These are phyloP conservation scores for Fusarium solani-melongenae DNA, from an alignment of 2,329 filamentous ascomycete species.

Conservation along the genomic window DNA sequence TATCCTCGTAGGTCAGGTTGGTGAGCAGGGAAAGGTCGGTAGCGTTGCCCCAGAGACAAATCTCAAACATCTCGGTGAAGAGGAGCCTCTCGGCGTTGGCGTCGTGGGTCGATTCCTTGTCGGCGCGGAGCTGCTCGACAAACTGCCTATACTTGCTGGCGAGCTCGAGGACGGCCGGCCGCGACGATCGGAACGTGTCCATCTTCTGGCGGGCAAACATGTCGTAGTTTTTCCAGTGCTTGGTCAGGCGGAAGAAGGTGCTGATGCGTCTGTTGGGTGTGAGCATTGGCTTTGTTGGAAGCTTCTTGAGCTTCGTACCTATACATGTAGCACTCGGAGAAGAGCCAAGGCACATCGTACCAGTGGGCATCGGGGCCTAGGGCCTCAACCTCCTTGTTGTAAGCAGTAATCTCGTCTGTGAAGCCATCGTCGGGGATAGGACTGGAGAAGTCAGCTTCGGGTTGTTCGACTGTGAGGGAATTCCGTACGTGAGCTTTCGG, in stretches of 20 bases:
- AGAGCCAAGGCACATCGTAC: constrained; percentile 91
- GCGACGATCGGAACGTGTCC: constrained; percentile 90
- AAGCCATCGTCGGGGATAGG: constrained; percentile 82
- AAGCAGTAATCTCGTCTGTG: constrained; percentile 81
- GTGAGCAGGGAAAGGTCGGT: constrained; percentile 94
- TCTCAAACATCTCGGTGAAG: constrained; percentile 94
- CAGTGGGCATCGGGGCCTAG: constrained; percentile 77
- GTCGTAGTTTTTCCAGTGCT: constrained; percentile 90
- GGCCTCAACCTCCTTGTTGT: constrained; percentile 86
- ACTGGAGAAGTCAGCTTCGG: constrained; percentile 53
- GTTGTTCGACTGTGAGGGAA: not conserved
- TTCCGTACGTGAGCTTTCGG: constrained; percentile 75
- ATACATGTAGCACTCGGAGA: constrained; percentile 93
- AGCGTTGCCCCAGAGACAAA: constrained; percentile 97
- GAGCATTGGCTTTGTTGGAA: not conserved
- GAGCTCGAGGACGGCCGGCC: constrained; percentile 85
- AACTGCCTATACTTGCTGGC: constrained; percentile 83
- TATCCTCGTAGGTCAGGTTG: constrained; percentile 91
- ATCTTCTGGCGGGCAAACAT: constrained; percentile 92
- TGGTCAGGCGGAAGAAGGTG: constrained; percentile 79
- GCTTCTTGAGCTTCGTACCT: constrained; percentile 58
- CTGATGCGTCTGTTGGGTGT: constrained; percentile 72
- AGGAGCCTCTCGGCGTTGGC: constrained; percentile 79
- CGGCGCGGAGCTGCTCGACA: constrained; percentile 70
- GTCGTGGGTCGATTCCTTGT: constrained; percentile 64